phyloP scores from a whole-genome alignment of 495 filamentous ascomycete species.

The Aspergillus cristatus region DNA sequence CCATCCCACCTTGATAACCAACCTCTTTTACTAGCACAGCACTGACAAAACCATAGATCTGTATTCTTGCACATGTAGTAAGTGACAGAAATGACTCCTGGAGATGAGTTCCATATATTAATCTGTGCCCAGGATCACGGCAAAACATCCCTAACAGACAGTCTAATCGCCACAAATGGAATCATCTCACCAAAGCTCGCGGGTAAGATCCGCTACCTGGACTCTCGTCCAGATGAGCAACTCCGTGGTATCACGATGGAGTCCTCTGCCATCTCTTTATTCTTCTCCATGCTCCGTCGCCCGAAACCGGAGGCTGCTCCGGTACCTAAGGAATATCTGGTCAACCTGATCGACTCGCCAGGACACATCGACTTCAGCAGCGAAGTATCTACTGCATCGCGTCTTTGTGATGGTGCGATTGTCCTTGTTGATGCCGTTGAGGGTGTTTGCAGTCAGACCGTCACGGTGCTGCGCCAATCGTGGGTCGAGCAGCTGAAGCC shows the following conservation, averaged over 20 bases:
- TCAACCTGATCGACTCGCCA: slow-evolving; percentile 97
- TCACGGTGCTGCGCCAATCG: slow-evolving; percentile 88
- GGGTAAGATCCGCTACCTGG: slow-evolving; percentile 95
- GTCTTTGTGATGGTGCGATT: slow-evolving; percentile 88
- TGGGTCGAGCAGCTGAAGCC: slow-evolving; percentile 97
- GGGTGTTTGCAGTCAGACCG: slow-evolving; percentile 96
- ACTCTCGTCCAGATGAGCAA: slow-evolving; percentile 95
- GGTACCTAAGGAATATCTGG: slow-evolving; percentile 75
- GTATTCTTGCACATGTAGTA: slow-evolving; percentile 94
- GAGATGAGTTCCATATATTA: slow-evolving; percentile 4
- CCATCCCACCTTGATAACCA: slow-evolving; percentile 27
- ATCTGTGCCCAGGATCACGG: slow-evolving; percentile 71
- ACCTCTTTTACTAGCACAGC: slow-evolving; percentile 5
- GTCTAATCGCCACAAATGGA: slow-evolving; percentile 95
- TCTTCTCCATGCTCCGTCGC: slow-evolving; percentile 81
- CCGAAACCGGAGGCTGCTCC: slow-evolving; percentile 58
- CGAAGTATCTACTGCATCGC: slow-evolving; percentile 91
- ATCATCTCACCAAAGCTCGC: slow-evolving; percentile 97
- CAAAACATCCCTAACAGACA: slow-evolving; percentile 95
- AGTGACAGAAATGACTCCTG: slow-evolving; percentile 21
- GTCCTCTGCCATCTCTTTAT: slow-evolving; percentile 93
- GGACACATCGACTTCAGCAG: slow-evolving; percentile 99
- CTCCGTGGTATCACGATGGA: slow-evolving; percentile 98
- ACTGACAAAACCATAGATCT: slow-evolving; percentile 60
- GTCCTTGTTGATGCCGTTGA: slow-evolving; percentile 98